Conservation (phyloP, 805 yeast species). For the Tetrapisispora phaffii region DNA sequence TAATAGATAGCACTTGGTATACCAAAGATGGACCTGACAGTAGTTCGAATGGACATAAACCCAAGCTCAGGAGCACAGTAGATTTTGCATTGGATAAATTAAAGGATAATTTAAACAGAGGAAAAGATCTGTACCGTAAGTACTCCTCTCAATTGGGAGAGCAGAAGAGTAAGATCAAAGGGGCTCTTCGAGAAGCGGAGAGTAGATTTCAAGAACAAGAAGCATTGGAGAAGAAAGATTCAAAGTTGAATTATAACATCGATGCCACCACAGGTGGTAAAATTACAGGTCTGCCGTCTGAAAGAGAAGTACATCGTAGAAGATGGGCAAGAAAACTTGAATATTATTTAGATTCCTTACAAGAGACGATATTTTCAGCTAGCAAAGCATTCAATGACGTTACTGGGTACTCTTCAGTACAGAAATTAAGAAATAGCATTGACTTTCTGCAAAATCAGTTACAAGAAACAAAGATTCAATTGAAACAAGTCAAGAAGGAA, state of each 20-base stretch:
- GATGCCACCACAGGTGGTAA: conserved; percentile 26
- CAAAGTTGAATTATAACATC: conserved; percentile 28
- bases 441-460: conserved; percentile 44
- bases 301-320: conserved; percentile 33
- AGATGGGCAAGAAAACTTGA: conserved; percentile 38
- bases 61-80: neutral
- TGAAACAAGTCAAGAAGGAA: conserved; percentile 38
- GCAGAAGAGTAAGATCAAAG: conserved; percentile 24
- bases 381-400: conserved; percentile 73
- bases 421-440: conserved; percentile 54
- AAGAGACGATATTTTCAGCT: conserved; percentile 48
- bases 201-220: conserved; percentile 28
- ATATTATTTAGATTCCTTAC: conserved; percentile 44
- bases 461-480: conserved; percentile 37
- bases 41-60: too few species aligned
- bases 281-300: conserved; percentile 37
- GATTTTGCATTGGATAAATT: conserved; percentile 12
- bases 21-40: neutral
- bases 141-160: conserved; percentile 11
- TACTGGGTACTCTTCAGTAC: conserved; percentile 83
- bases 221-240: conserved; percentile 23
- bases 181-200: conserved; percentile 32
- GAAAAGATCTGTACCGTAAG: conserved; percentile 4
- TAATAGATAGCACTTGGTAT: neutral
- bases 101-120: conserved; percentile 6